Evolutionary conservation across 2,329 filamentous ascomycete species (phyloP).

Genomic region (Cytospora piceicola): DNA sequence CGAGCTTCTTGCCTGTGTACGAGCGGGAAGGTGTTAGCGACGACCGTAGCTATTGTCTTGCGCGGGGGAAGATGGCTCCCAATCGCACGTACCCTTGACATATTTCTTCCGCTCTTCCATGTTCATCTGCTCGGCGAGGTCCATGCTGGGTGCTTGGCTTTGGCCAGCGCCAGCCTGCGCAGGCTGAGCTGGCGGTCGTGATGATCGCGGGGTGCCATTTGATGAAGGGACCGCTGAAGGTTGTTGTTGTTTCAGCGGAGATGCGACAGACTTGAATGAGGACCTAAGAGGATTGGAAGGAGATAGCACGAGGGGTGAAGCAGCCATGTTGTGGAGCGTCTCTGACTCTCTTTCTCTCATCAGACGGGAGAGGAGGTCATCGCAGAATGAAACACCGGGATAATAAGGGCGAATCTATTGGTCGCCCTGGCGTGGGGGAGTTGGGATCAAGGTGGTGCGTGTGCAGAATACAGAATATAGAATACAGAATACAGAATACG

Average conservation of each 20-base stretch:
- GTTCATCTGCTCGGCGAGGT: constrained; percentile 80
- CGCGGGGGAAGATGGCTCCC: too few species aligned
- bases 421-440: not conserved
- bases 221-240: constrained; percentile 37
- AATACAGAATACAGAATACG: too few species aligned
- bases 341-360: not conserved
- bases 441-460: too few species aligned
- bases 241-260: constrained; percentile 37
- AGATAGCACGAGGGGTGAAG: constrained; percentile 50
- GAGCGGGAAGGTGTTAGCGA: not conserved
- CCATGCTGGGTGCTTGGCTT: constrained; percentile 46
- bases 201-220: constrained; percentile 35
- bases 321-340: constrained; percentile 44
- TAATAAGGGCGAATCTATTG: not conserved
- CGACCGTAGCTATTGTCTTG: not conserved
- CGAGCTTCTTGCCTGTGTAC: constrained; percentile 78
- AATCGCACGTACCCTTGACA: constrained; percentile 68
- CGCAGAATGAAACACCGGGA: not conserved
- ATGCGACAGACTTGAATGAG: constrained; percentile 29
- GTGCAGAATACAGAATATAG: too few species aligned
- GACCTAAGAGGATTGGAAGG: constrained; percentile 29
- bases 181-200: constrained; percentile 27
- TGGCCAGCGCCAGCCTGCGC: constrained; percentile 11
- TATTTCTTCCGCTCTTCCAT: constrained; percentile 86
- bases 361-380: not conserved